Base-by-base conservation (phyloP, 441 rosid genomes). In the Pelargonium australe region DNA sequence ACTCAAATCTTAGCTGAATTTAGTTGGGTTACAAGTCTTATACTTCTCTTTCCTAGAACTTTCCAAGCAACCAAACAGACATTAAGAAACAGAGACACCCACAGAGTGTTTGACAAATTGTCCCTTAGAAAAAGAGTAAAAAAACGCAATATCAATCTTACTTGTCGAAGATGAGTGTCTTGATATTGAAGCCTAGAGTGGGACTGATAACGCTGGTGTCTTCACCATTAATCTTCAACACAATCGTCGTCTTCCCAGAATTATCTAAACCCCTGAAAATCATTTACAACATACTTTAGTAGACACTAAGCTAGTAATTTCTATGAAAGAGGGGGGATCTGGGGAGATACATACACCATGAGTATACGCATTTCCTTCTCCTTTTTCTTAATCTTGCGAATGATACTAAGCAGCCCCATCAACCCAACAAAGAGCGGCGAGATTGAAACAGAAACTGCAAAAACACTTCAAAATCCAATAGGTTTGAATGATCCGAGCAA, bases 331-430 rank as follows among this genome's bases (percentile, higher is more conserved):
- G 37, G 37, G 3, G 37, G 37, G 49, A 25, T 28, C 13, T 20
- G 67, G 41, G 61, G 68, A 16, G 55, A 9, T n/a, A 74, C 89
- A 64, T 86, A 94, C 96, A 94, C 97, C 99, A 94, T 91, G 13
- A 94, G 91, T 63, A 91, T 89, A 43, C 97, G 95, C 96, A 91
- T 89, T 80, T 94, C 97, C 70, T 89, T 94, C 84, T 94, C 99
- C 64, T 89, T 94, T 82, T 80, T 89, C 85, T 94, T 94, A 76
- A 94, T 91, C 73, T 94, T 94, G 1, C 96, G 78, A 68, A 91
- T 91, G 70, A 94, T 91, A 82, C 91, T 88, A 67, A 94, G 88
- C 19, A 91, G 82, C 69, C 96, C 97, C 96, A 90, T 92, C 58
- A 51, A 31, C 37, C 37, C 37, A 31, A 31, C 37, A 1, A 31